Conservation (phyloP, 495 filamentous ascomycete genomes). For the Chlorociboria aeruginascens region DNA sequence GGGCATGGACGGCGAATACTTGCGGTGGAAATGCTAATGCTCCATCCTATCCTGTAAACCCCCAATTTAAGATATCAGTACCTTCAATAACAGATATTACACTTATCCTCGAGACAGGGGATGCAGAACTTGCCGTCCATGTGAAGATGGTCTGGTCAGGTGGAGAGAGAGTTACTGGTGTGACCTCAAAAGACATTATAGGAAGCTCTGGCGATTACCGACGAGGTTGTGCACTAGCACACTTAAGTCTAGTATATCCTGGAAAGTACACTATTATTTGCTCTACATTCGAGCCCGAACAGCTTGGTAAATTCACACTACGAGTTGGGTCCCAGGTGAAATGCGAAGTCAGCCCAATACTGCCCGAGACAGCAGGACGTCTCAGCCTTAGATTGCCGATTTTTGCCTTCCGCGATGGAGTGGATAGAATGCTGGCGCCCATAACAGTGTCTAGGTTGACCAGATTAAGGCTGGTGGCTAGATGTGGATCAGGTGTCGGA, state of each 20-base stretch:
- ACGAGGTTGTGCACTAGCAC: conserved; percentile 60
- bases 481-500: conserved; percentile 6
- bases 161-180: conserved; percentile 53
- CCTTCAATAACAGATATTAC: conserved; percentile 43
- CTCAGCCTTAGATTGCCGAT: conserved; percentile 39
- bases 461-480: conserved; percentile 37
- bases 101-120: conserved; percentile 56
- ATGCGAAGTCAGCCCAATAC: conserved; percentile 40
- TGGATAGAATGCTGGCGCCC: conserved; percentile 38
- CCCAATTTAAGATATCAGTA: conserved; percentile 64
- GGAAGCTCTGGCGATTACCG: conserved; percentile 74
- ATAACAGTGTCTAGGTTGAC: conserved; percentile 44
- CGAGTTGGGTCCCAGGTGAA: conserved; percentile 50
- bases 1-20: conserved; percentile 63
- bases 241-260: conserved; percentile 38
- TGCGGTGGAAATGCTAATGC: conserved; percentile 76
- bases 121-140: conserved; percentile 56
- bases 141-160: conserved; percentile 70
- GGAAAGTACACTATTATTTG: conserved; percentile 80
- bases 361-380: conserved; percentile 56
- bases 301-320: conserved; percentile 63
- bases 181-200: conserved; percentile 67
- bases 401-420: conserved; percentile 37
- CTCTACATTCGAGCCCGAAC: conserved; percentile 74
- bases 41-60: conserved; percentile 65